Evolutionary conservation across 2,329 filamentous ascomycete genomes (phyloP), one percentile per base, ranked within the genome.

Genomic region (Colletotrichum eleusines): DNA sequence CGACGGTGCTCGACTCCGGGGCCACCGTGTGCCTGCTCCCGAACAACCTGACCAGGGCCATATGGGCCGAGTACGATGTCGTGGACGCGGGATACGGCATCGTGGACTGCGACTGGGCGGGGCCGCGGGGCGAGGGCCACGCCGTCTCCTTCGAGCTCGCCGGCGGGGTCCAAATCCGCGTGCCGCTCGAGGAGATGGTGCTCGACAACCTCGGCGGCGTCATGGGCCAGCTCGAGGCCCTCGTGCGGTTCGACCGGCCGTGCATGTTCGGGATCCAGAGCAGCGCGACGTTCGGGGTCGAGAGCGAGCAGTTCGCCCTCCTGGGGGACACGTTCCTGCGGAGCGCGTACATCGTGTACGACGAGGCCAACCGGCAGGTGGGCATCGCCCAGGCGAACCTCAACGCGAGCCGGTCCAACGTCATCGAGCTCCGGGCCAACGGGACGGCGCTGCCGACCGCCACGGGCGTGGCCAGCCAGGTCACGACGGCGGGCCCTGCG

Each of bases 331-430:
- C 92, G 0, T 94, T 94, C 78, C 82, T 94, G 62, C 86, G 92
- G 57, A 91, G 90, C 42, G 92, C 92, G 0, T 94, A 94, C 74
- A 87, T 93, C 11, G 92, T 94, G 8, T 94, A 92, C 77, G 91
- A 94, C 77, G 83, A 94, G 38, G 87, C 84, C 23, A 93, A 92
- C 78, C 89, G 92, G 77, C 85, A 92, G 80, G 90, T 94, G 73
- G 90, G 89, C 2, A 81, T 94, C 38, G 92, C 72, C 0, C 86
- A 86, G 79, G 82, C 88, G 59, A 87, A 86, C 73, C 76, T 86
- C 63, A 85, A 86, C 75, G 79, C 80, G 71, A 83, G 81, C 38
- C 76, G 78, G 28, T 81, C 79, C 57, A 81, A 82, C 69, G 75
- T 89, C 26, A 75, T 87, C 48, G 83, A 85, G 75, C 82, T 89